phyloP scores from a whole-genome alignment of 495 filamentous ascomycete species.

The Tirmania nivea region DNA sequence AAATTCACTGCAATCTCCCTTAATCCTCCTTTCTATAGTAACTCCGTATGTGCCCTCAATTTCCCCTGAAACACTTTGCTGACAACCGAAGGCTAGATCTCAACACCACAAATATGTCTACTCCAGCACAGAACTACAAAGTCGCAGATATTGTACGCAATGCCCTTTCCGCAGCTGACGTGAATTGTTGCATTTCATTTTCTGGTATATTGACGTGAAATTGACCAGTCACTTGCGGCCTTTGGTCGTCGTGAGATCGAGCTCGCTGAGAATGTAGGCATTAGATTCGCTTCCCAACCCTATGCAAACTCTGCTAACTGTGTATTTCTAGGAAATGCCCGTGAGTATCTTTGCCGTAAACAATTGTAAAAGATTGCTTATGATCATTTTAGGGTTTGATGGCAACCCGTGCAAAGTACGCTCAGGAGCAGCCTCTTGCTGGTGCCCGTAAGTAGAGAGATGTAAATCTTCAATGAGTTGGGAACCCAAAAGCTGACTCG shows the following conservation, averaged over 20 bases:
- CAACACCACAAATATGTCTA: conserved; percentile 32
- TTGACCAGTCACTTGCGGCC: conserved; percentile 54
- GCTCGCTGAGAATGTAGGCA: conserved; percentile 66
- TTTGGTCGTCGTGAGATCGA: conserved; percentile 99
- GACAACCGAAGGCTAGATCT: background rate
- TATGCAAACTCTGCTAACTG: background rate
- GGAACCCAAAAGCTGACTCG: too few relatives aligned
- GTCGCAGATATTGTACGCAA: conserved; percentile 74
- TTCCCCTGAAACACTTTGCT: background rate
- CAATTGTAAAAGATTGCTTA: too few relatives aligned
- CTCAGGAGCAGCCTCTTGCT: conserved; percentile 72
- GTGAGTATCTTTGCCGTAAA: conserved; percentile 2
- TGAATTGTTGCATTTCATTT: too few relatives aligned
- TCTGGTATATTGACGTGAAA: too few relatives aligned
- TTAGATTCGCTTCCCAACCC: background rate
- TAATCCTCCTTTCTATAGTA: background rate
- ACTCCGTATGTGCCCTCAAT: background rate
- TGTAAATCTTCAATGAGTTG: too few relatives aligned
- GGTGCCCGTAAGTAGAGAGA: conserved; percentile 31
- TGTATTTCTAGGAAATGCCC: conserved; percentile 19
- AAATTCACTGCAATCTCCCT: background rate
- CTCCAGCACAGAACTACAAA: conserved; percentile 87
- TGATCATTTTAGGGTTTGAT: conserved; percentile 57
- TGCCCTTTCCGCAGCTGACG: background rate
- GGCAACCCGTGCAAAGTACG: conserved; percentile 81